These are phyloP conservation scores for Panicum virgatum DNA, from an alignment of 202 grass and related monocot species.

Conservation along the genomic window DNA sequence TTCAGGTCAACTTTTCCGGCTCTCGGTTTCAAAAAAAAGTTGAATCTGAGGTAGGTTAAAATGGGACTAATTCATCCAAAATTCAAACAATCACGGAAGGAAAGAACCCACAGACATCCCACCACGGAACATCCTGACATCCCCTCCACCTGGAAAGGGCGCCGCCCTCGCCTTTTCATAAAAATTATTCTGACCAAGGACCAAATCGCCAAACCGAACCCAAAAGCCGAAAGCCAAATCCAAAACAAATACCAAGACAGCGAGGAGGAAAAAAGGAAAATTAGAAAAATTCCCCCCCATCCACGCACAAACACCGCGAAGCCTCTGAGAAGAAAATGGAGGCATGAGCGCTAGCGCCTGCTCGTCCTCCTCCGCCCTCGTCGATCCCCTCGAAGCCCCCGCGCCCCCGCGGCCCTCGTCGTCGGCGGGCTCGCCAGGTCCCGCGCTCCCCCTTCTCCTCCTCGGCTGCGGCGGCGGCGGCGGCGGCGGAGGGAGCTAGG, in stretches of 20 bases:
- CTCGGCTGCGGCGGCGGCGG: not conserved
- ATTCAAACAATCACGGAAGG: not conserved
- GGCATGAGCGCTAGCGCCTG: conserved; percentile 29
- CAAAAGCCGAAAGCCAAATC: conserved; percentile 41
- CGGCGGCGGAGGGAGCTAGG: not conserved
- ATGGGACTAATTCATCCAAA: not conserved
- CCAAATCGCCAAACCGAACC: conserved; percentile 37
- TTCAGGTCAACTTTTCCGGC: not conserved
- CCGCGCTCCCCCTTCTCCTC: not conserved
- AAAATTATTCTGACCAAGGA: conserved; percentile 32
- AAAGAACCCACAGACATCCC: not conserved
- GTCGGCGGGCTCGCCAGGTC: not conserved
- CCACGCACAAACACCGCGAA: conserved; percentile 16
- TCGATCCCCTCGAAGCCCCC: conserved; percentile 34
- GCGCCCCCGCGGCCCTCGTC: not conserved
- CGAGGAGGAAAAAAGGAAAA: not conserved
- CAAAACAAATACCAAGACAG: conserved; percentile 48
- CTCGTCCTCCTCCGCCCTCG: not conserved
- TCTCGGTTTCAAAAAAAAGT: too few relatives aligned
- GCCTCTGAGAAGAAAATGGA: conserved; percentile 36
- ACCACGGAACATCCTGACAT: conserved; percentile 34
- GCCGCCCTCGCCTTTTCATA: not conserved
- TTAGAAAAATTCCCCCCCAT: not conserved
- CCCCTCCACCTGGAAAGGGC: conserved; percentile 52
- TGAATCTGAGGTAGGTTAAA: not conserved